Base-by-base conservation (phyloP, 306 rosid species). In the Canavalia gladiata region DNA sequence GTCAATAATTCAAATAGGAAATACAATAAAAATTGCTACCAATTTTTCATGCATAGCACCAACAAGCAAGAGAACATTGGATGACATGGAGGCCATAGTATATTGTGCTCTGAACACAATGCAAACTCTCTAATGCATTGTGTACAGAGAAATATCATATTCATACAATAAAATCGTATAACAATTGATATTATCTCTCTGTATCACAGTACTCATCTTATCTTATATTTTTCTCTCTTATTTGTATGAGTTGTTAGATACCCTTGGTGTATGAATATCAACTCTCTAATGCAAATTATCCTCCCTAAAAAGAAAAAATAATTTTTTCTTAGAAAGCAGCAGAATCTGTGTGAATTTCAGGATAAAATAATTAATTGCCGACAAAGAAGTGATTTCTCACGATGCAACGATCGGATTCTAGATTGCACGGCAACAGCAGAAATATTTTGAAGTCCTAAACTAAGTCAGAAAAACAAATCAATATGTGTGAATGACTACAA, bases 1-100 rank as follows among this genome's bases (percentile, higher is more conserved):
- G 52, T 62, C 35, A 2, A 62, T 63, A 72, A 50, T 29, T 62
- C 25, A 49, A 59, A 18, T 2, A 28, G 46, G 60, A 80, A 46
- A 49, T 49, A 29, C 12, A 80, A 1, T 10, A 31, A 71, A 25
- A 51, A 11, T 39, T 63, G 29, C 29, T 30, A 5, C 13, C 39
- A 10, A 37, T 72, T 60, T 60, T 80, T 28, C 34, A 2, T 5
- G 7, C 39, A 9, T 52, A 37, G 12, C 68, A 31, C 7, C 25
- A 2, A 18, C 31, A 10, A 35, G 66, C 56, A 4, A 29, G 46
- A 39, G 31, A 69, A 79, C 35, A 78, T 25, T 13, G 10, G 35
- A 42, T 75, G 68, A 37, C 31, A 52, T 39, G 46, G 0, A 52
- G 31, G 13, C 33, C 51, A 28, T 35, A 0, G 41, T 37, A 37